Evolutionary conservation across 2,329 filamentous ascomycete genomes (phyloP).

Genomic region (Exophiala spinifera): DNA sequence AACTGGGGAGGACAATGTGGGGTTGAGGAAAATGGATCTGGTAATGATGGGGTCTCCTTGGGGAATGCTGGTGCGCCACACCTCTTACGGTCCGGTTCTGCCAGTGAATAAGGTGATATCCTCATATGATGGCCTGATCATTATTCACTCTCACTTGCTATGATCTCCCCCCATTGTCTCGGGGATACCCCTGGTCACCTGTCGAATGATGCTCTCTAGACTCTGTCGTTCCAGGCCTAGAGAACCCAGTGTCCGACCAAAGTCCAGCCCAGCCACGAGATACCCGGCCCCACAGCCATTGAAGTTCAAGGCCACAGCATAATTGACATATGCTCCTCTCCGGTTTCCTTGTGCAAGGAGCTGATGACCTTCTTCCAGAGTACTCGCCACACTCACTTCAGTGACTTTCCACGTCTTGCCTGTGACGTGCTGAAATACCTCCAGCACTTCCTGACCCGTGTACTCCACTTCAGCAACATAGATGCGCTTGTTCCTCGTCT

Average conservation of each 20-base stretch:
- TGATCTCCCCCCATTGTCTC: neutral
- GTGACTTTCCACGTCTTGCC: neutral
- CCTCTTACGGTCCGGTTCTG: neutral
- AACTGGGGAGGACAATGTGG: neutral
- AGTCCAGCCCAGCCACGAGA: neutral
- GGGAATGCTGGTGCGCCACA: neutral
- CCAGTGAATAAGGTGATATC: too few species aligned
- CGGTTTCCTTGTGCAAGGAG: neutral
- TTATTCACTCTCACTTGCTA: too few species aligned
- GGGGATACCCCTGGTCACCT: neutral
- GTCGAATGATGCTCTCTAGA: neutral
- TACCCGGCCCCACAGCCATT: neutral
- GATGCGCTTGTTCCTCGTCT: neutral
- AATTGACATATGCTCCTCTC: slow-evolving; percentile 1
- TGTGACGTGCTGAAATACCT: neutral
- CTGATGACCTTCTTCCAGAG: neutral
- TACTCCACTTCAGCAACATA: neutral
- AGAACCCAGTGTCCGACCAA: neutral
- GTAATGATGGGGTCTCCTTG: neutral
- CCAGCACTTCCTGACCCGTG: neutral
- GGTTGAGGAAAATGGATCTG: neutral
- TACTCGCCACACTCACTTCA: neutral
- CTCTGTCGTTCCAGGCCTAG: neutral
- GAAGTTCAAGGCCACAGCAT: neutral
- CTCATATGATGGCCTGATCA: too few species aligned